These are phyloP conservation scores for Phytopythium mirpurense DNA, from an alignment of 352 stramenopile genomes.

Conservation along the genomic window DNA sequence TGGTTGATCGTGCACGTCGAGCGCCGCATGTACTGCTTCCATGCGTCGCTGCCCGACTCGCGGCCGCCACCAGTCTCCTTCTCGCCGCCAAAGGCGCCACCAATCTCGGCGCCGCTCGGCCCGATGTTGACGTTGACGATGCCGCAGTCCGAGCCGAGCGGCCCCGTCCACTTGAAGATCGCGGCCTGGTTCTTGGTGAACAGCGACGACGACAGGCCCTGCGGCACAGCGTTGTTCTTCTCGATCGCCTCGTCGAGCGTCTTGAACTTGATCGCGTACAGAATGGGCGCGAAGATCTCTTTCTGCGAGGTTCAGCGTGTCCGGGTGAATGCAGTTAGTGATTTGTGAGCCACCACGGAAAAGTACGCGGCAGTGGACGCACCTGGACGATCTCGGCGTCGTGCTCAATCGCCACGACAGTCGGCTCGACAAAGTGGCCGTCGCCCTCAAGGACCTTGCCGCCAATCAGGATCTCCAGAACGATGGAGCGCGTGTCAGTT, in stretches of 20 bases:
- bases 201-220: constrained; percentile 88
- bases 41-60: constrained; percentile 89
- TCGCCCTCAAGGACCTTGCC: constrained; percentile 75
- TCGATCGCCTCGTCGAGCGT: constrained; percentile 88
- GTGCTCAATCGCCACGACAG: constrained; percentile 80
- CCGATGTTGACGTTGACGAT: constrained; percentile 94
- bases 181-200: constrained; percentile 90
- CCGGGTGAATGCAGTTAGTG: background rate
- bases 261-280: constrained; percentile 90
- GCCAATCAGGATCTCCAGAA: constrained; percentile 72
- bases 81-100: constrained; percentile 89
- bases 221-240: constrained; percentile 90
- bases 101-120: constrained; percentile 90
- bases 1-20: constrained; percentile 93
- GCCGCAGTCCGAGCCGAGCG: constrained; percentile 86
- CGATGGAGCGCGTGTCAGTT: background rate
- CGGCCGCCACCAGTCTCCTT: constrained; percentile 91
- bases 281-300: constrained; percentile 90
- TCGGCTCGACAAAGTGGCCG: constrained; percentile 91
- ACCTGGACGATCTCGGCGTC: constrained; percentile 80
- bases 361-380: background rate
- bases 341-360: background rate
- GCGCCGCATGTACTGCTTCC: constrained; percentile 95
- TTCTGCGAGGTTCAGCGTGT: constrained; percentile 30
- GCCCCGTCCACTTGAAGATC: constrained; percentile 92